These are phyloP conservation scores for Monosporascus sp. DNA, from an alignment of 2,329 filamentous ascomycete genomes.

Conservation along the genomic window DNA sequence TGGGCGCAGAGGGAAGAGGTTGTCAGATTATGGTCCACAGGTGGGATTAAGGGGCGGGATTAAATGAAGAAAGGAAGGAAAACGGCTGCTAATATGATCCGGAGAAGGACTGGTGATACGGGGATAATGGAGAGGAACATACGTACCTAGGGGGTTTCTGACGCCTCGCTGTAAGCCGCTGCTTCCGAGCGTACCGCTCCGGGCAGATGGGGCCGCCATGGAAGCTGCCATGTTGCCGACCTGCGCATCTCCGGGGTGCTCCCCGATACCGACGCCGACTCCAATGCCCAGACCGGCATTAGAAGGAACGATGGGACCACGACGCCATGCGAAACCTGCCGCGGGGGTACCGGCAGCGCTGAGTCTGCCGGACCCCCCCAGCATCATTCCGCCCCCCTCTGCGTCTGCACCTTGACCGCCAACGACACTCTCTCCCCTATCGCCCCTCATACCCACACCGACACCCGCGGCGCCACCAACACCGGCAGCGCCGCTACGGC, in stretches of 20 bases:
- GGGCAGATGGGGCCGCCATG: neutral
- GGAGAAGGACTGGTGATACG: neutral
- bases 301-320: neutral
- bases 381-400: no score
- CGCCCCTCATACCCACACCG: neutral
- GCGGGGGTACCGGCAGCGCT: neutral
- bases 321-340: neutral
- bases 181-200: neutral
- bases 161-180: neutral
- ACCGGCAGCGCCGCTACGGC: no score
- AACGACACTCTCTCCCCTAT: neutral
- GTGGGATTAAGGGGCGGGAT: no score
- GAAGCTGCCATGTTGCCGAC: neutral
- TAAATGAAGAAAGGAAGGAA: no score
- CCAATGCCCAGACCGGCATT: neutral
- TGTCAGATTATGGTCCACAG: neutral
- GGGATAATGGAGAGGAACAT: neutral
- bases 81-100: neutral
- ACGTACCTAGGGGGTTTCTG: neutral
- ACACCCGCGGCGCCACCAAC: neutral
- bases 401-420: no score
- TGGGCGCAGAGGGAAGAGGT: neutral
- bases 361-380: neutral
- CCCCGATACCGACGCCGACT: neutral
- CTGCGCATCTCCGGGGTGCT: neutral